These are phyloP conservation scores for Kwoniella mangroviensis DNA, from an alignment of 768 basidiomycete genomes.

Conservation along the genomic window DNA sequence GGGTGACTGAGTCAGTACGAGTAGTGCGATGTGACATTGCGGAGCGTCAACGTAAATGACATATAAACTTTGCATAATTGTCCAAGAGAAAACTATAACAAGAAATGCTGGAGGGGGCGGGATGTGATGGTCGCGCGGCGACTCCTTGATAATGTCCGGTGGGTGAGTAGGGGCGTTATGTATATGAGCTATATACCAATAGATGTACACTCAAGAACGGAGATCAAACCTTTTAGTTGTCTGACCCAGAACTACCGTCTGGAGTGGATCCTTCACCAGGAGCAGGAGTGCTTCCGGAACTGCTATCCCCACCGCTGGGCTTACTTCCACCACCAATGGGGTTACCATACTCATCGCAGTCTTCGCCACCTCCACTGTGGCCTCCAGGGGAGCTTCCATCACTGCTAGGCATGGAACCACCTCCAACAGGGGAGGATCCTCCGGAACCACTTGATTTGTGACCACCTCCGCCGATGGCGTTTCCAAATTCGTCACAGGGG, in stretches of 20 bases:
- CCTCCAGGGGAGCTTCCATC: not conserved
- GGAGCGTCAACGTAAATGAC: no score
- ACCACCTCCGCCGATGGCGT: not conserved
- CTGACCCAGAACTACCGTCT: not conserved
- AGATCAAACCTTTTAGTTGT: not conserved
- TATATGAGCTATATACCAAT: not conserved
- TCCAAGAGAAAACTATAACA: not conserved
- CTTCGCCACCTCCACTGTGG: not conserved
- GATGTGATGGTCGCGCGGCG: not conserved
- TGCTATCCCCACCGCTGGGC: not conserved
- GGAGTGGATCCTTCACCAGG: not conserved
- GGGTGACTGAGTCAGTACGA: no score
- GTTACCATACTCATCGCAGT: not conserved
- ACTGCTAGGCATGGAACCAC: not conserved
- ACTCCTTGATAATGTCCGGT: not conserved
- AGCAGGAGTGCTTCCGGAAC: not conserved
- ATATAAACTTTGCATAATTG: no score
- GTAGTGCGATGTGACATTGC: no score
- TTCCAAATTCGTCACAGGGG: not conserved
- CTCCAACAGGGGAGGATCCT: not conserved
- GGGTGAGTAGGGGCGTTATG: not conserved
- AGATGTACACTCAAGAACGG: not conserved
- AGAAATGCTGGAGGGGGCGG: not conserved
- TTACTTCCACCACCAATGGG: not conserved
- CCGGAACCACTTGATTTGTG: not conserved